Conservation (phyloP, 768 basidiomycete species). For the Daedaleopsis nitida region DNA sequence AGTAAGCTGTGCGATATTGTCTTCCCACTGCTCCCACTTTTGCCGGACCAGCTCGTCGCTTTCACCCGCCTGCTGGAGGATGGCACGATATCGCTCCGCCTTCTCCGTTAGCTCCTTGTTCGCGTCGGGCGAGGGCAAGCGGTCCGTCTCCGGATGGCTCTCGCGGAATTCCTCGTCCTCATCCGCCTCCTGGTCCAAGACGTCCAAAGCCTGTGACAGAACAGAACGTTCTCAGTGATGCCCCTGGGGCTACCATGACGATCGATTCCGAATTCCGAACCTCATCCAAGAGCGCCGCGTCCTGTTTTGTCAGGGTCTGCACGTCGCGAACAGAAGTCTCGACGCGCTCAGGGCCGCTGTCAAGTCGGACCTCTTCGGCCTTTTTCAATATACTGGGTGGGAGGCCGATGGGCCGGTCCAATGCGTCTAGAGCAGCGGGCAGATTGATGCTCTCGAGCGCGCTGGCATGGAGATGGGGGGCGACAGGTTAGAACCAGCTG, state of each 20-base stretch:
- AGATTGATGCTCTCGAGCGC: constrained; percentile 72
- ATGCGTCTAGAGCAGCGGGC: constrained; percentile 83
- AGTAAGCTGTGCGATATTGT: constrained; percentile 67
- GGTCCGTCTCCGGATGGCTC: constrained; percentile 42
- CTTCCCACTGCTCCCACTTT: constrained; percentile 92
- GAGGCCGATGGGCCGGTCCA: constrained; percentile 84
- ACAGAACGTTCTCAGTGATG: not conserved
- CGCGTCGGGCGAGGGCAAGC: constrained; percentile 76
- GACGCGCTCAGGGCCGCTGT: constrained; percentile 75
- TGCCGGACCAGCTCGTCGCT: constrained; percentile 77
- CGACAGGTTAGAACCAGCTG: not conserved
- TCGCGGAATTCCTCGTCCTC: constrained; percentile 75
- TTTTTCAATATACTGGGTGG: constrained; percentile 87
- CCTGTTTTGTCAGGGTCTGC: constrained; percentile 61
- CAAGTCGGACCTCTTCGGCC: constrained; percentile 79
- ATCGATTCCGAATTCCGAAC: constrained; percentile 42
- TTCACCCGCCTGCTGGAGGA: constrained; percentile 68
- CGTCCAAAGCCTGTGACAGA: constrained; percentile 71
- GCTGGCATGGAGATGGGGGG: constrained; percentile 37
- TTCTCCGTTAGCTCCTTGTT: constrained; percentile 74
- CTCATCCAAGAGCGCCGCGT: constrained; percentile 70
- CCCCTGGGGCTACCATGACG: not conserved
- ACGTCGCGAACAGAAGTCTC: constrained; percentile 75
- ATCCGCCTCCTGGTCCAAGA: constrained; percentile 87
- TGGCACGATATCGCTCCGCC: constrained; percentile 68